phyloP scores from a whole-genome alignment of 1,284 basidiomycete genomes.

The Cutaneotrichosporon spelunceum region DNA sequence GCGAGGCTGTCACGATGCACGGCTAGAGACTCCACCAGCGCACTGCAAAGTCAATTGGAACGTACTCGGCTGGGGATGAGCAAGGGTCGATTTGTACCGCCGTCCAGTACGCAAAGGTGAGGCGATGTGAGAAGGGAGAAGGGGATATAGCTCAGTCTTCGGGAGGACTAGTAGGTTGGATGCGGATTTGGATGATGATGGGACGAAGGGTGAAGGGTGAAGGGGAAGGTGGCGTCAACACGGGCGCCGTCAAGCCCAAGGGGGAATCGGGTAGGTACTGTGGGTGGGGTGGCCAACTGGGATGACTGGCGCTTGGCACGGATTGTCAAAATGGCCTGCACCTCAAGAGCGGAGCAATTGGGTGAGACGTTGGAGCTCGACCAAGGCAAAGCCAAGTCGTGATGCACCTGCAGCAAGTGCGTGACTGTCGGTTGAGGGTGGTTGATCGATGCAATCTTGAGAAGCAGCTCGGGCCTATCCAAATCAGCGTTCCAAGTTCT shows the following conservation, averaged over 20 bases:
- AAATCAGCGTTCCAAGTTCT: too few relatives aligned
- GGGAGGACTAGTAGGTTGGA: neutral
- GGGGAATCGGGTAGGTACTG: too few relatives aligned
- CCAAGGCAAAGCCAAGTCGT: too few relatives aligned
- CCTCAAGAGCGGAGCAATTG: too few relatives aligned
- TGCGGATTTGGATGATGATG: neutral
- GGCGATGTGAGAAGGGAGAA: neutral
- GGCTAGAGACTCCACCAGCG: neutral
- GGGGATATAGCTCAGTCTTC: neutral
- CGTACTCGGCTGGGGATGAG: neutral
- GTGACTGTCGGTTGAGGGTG: too few relatives aligned
- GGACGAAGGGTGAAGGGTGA: neutral
- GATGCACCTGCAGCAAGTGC: too few relatives aligned
- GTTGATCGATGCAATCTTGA: too few relatives aligned
- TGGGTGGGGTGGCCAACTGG: too few relatives aligned
- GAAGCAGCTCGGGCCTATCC: too few relatives aligned
- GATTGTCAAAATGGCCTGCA: too few relatives aligned
- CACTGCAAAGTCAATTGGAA: neutral
- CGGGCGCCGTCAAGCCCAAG: neutral
- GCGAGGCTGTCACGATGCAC: slow-evolving; percentile 11
- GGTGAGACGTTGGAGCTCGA: too few relatives aligned
- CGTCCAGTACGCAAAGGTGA: neutral
- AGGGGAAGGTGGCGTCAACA: neutral
- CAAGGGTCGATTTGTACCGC: neutral
- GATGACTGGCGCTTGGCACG: too few relatives aligned